Evolutionary conservation across 768 basidiomycete species (phyloP).

Genomic region (Lentinula aciculospora): DNA sequence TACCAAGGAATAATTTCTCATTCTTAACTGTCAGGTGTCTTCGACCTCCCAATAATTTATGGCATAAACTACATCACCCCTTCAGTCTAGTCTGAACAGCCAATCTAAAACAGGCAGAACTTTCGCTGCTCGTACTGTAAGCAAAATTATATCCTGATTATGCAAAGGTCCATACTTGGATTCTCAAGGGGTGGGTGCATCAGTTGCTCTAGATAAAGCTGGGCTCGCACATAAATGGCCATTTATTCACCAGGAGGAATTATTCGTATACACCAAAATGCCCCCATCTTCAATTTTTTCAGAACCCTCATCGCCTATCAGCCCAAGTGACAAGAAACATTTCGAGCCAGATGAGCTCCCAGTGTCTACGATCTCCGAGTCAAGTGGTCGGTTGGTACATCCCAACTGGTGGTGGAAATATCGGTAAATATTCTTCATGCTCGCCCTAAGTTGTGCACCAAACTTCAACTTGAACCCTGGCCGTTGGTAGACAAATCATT

Average conservation of each 20-base stretch:
- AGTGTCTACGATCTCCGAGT: background rate
- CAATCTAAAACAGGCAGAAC: background rate
- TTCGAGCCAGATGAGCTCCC: background rate
- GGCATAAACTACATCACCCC: background rate
- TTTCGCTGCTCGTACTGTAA: background rate
- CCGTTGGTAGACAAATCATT: background rate
- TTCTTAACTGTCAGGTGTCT: background rate
- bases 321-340: background rate
- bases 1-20: background rate
- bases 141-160: background rate
- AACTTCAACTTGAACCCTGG: background rate
- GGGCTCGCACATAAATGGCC: background rate
- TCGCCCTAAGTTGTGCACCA: background rate
- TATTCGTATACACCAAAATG: background rate
- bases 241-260: background rate
- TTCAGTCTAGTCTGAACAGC: background rate
- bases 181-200: background rate
- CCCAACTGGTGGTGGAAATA: slow-evolving; percentile 7
- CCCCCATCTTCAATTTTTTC: background rate
- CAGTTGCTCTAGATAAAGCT: background rate
- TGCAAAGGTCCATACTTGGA: background rate
- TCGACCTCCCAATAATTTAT: background rate
- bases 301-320: background rate
- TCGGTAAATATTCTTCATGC: background rate
- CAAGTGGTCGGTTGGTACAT: background rate